Evolutionary conservation across 225 moss, liverwort and hornwort genomes (phyloP).

Genomic region (Asterella californica): DNA sequence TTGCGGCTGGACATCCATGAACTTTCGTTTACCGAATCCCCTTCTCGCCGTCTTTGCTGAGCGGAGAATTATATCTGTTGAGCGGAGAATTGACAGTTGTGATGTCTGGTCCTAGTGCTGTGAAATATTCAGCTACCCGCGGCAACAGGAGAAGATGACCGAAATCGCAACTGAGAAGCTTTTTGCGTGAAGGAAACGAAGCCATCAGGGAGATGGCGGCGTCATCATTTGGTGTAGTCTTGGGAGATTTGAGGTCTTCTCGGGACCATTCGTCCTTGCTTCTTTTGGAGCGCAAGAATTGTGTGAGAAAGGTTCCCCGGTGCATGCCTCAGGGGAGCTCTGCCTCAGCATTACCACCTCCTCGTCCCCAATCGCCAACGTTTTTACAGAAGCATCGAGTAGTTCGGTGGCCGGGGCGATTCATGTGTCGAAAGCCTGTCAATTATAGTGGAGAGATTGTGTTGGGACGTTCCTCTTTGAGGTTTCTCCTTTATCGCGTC

Average conservation of each 20-base stretch:
- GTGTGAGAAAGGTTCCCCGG: not conserved
- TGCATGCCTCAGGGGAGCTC: not conserved
- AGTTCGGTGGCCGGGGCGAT: not conserved
- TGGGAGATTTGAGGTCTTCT: not conserved
- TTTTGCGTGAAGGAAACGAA: not conserved
- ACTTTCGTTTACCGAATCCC: not conserved
- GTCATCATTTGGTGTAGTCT: not conserved
- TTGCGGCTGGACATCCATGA: not conserved
- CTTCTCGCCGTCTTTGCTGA: not conserved
- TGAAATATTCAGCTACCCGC: not conserved
- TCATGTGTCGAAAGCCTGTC: not conserved
- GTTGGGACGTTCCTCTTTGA: not conserved
- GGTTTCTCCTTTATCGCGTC: not conserved
- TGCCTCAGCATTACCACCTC: not conserved
- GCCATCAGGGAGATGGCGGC: not conserved
- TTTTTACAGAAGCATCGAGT: not conserved
- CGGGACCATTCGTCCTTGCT: not conserved
- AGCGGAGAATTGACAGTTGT: not conserved
- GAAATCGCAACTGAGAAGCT: not conserved
- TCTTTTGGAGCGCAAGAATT: not conserved
- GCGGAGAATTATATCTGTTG: not conserved
- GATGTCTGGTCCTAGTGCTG: not conserved
- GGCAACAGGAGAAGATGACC: not conserved
- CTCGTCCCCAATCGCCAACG: not conserved
- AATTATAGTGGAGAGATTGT: not conserved